Base-by-base conservation (phyloP, 192 early-diverging fungal genomes). In the Podila epicladia region DNA sequence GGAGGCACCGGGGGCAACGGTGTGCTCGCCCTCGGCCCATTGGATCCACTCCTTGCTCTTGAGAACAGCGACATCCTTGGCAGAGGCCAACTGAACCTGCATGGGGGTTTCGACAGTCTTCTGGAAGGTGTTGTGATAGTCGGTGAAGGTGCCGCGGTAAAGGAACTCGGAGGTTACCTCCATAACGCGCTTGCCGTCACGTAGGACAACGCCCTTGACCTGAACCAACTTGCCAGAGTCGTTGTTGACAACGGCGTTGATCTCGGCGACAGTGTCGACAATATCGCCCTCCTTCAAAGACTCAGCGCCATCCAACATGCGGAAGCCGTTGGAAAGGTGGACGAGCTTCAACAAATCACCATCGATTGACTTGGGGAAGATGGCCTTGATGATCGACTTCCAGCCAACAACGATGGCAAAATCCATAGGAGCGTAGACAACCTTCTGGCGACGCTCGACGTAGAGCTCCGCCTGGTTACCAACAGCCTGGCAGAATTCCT, bases 291-390 rank as follows among this genome's bases (percentile, higher is more conserved):
- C 90, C 69, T 88, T 84, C 53, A 98, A 87, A 24, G 91, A 87
- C 73, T 92, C 91, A 31, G 85, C 88, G 35, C 90, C 87, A 53
- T 93, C 91, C 35, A 97, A 82, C 78, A 95, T 90, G 64, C 93
- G 90, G 93, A 96, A 98, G 35, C 94, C 94, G 86, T 98, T 98
- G 71, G 93, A 94, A 67, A 98, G 88, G 84, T 98, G 97, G 50
- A 98, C 97, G 8, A 98, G 87, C 63, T 91, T 89, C 74, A 98
- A 88, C 57, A 98, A 88, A 73, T 98, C 97, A 58, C 95, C 97
- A 80, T 98, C 94, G 66, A 98, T 95, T 28, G 95, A 93, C 83
- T 94, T 94, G 61, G 96, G 94, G 87, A 96, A 89, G 62, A 98
- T 95, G 26, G 94, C 95, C 86, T 94, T 94, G 82, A 96, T 93